Base-by-base conservation (phyloP, 305 asterid species). In the Fraxinus greggii region DNA sequence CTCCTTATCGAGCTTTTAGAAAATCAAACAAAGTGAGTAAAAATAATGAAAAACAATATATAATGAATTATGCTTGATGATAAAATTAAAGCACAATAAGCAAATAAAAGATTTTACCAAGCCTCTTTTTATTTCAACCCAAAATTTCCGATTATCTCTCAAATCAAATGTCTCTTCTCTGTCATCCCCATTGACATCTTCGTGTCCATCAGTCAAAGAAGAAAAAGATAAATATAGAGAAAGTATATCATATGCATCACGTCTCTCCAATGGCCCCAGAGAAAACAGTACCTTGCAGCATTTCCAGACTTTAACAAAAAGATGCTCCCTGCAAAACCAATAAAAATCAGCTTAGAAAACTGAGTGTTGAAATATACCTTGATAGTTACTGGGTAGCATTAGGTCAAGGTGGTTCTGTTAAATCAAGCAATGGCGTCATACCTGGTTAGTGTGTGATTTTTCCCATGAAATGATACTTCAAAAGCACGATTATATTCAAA, bases 61-160 rank as follows among this genome's bases (percentile, higher is more conserved):
- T 42, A 81, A 79, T 48, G 31, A 81, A 75, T 79, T 77, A 78
- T 17, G 40, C 77, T 80, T 78, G 59, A 17, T 21, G 75, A 82
- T 73, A 70, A 29, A 82, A 80, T 61, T 54, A 75, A 70, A 51
- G 72, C 72, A 83, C 56, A 21, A 21, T 42, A 56, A 32, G 32
- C 6, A 9, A 36, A 75, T 74, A 54, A 75, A 78, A 61, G 78
- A 42, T 63, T 75, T 85, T 92, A 94, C 99, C 98, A 95, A 92
- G 89, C 99, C 99, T 80, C 90, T 91, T 86, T 89, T 92, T 38
- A 94, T 85, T 90, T 95, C 97, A 84, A 88, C 90, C 99, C 98
- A 95, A 82, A 95, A 92, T 63, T 84, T 90, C 72, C 82, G 84
- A 82, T 90, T 92, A 76, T 75, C 86, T 89, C 88, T 88, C 88